Conservation (phyloP, 768 basidiomycete species). For the Psilocybe tampanensis region DNA sequence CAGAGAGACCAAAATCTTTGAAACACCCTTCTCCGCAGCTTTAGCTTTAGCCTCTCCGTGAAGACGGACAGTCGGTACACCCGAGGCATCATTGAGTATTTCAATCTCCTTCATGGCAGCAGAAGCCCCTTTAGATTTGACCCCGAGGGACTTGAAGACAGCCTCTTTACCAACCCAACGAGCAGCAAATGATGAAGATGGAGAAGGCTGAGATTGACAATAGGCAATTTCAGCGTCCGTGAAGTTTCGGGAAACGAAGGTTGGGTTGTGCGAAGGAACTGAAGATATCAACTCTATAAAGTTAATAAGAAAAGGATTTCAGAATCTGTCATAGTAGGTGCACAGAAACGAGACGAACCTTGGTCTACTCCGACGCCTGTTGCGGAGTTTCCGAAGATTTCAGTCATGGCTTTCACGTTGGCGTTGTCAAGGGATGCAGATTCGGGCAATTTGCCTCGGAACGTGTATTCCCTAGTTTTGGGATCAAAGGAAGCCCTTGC, state of each 20-base stretch:
- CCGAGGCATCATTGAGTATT: constrained; percentile 79
- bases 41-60: constrained; percentile 79
- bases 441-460: constrained; percentile 63
- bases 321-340: constrained; percentile 6
- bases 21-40: constrained; percentile 74
- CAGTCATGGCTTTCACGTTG: constrained; percentile 68
- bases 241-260: constrained; percentile 91
- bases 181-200: constrained; percentile 89
- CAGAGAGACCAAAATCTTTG: constrained; percentile 77
- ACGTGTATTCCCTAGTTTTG: constrained; percentile 88
- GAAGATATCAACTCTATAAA: constrained; percentile 83
- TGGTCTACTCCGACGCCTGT: constrained; percentile 90
- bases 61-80: constrained; percentile 76
- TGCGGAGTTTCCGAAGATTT: constrained; percentile 45
- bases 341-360: constrained; percentile 45
- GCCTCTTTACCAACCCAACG: constrained; percentile 99
- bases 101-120: constrained; percentile 98
- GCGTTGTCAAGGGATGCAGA: constrained; percentile 55
- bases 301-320: not conserved
- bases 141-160: constrained; percentile 93
- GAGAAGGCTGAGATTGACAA: constrained; percentile 84
- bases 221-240: constrained; percentile 86
- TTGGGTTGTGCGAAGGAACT: constrained; percentile 86
- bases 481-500: constrained; percentile 81
- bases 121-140: constrained; percentile 87